A percentile compares a stretch with the other conserved stretches of the same genome.
Evolutionary conservation across 805 yeast species (phyloP).

Genomic region (Candida berthetii): DNA sequence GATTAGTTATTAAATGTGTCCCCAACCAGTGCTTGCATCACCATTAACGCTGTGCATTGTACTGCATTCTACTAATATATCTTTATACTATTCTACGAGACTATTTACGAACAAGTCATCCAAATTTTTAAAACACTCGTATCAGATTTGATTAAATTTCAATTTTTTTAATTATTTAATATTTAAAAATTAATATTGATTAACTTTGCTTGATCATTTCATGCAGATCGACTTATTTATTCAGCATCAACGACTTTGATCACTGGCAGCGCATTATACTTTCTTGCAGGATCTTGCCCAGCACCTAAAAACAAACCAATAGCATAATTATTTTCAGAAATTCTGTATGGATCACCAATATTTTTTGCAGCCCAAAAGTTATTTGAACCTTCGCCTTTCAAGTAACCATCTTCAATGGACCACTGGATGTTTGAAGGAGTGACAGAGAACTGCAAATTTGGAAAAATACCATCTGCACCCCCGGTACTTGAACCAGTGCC

Average conservation of each 20-base stretch:
- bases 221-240: too few relatives aligned
- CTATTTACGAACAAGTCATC: too few relatives aligned
- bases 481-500: not conserved
- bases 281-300: conserved; percentile 18
- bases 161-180: too few relatives aligned
- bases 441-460: conserved; percentile 9
- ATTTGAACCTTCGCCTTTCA: conserved; percentile 22
- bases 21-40: too few relatives aligned
- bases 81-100: too few relatives aligned
- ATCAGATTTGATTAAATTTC: too few relatives aligned
- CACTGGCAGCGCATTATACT: not conserved
- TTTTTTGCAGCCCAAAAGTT: conserved; percentile 39
- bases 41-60: too few relatives aligned
- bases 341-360: conserved; percentile 37
- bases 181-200: too few relatives aligned
- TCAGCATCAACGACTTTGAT: not conserved
- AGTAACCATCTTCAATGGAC: conserved; percentile 12
- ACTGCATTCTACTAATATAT: too few relatives aligned
- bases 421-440: conserved; percentile 6
- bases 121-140: too few relatives aligned
- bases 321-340: conserved; percentile 23
- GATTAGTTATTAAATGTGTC: too few relatives aligned
- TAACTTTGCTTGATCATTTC: too few relatives aligned
- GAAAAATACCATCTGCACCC: conserved; percentile 4
- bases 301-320: conserved; percentile 18